phyloP scores from a whole-genome alignment of 2,329 filamentous ascomycete genomes.

The Epichloe sylvatica region DNA sequence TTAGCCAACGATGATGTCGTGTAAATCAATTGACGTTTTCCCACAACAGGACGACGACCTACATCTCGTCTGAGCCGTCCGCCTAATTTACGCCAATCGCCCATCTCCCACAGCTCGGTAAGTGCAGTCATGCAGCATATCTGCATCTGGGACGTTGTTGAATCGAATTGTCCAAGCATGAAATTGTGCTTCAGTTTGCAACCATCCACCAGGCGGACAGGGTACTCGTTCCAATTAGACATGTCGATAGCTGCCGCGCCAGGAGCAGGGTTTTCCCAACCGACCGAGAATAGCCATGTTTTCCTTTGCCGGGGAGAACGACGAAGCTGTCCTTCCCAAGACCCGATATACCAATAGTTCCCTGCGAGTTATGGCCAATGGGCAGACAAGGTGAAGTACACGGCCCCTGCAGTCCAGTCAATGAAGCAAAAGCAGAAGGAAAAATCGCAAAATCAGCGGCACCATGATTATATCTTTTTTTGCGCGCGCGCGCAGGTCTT shows the following conservation, averaged over 20 bases:
- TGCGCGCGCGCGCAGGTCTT: not conserved
- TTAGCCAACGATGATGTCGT: not conserved
- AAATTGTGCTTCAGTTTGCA: slow-evolving; percentile 1
- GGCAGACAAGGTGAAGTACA: too few relatives aligned
- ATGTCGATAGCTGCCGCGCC: not conserved
- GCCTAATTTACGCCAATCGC: slow-evolving; percentile 29
- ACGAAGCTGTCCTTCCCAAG: too few relatives aligned
- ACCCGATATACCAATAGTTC: too few relatives aligned
- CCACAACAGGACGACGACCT: not conserved
- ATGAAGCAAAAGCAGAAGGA: too few relatives aligned
- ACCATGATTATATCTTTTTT: not conserved
- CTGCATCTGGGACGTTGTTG: slow-evolving; percentile 20
- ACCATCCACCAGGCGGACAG: not conserved
- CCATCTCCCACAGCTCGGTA: slow-evolving; percentile 22
- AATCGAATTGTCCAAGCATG: slow-evolving; percentile 3
- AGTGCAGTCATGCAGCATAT: slow-evolving; percentile 22
- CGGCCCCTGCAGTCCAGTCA: too few relatives aligned
- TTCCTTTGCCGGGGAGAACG: not conserved
- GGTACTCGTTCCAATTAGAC: slow-evolving; percentile 1
- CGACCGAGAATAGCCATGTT: not conserved
- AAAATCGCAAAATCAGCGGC: not conserved
- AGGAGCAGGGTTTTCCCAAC: not conserved
- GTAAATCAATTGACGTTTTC: too few relatives aligned
- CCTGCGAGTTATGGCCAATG: too few relatives aligned
- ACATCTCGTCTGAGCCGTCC: slow-evolving; percentile 28